phyloP scores from a whole-genome alignment of 1,284 basidiomycete species.

The Cryptococcus wingfieldii region DNA sequence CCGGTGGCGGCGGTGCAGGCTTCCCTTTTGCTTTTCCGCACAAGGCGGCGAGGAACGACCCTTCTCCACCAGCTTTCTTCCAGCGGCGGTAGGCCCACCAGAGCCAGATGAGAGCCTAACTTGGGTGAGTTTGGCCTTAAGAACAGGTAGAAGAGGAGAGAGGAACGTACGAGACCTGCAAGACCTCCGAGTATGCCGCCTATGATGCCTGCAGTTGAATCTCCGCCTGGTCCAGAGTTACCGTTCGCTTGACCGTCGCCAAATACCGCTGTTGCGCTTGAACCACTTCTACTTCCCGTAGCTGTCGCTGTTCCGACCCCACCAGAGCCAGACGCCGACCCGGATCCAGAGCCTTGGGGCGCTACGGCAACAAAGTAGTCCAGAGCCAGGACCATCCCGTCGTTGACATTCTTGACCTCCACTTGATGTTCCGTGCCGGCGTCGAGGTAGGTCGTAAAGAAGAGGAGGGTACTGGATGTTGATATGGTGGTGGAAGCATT shows the following conservation, averaged over 20 bases:
- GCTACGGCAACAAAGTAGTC: constrained; percentile 26
- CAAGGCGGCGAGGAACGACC: no score
- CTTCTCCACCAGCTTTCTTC: background rate
- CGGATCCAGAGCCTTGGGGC: background rate
- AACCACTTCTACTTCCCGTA: background rate
- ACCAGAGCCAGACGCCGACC: background rate
- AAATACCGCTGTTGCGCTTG: constrained; percentile 9
- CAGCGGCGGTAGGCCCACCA: background rate
- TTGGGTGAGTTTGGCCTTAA: background rate
- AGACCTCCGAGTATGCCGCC: constrained; percentile 27
- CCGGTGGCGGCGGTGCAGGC: constrained; percentile 2
- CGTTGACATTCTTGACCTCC: constrained; percentile 19
- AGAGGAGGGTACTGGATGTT: constrained; percentile 27
- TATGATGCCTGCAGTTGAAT: constrained; percentile 15
- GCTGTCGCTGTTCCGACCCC: background rate
- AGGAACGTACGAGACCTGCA: constrained; percentile 17
- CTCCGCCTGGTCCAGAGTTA: background rate
- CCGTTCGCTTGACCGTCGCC: background rate
- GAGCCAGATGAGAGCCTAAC: background rate
- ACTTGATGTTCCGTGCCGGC: constrained; percentile 10
- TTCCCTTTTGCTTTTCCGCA: no score
- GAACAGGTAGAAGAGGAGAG: background rate
- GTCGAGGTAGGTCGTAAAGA: constrained; percentile 18
- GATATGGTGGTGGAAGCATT: constrained; percentile 23
- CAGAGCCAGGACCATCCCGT: constrained; percentile 26